Percentiles rank a stretch among this genome's conserved stretches.
These are phyloP conservation scores for Agrocybe pediades DNA, from an alignment of 768 basidiomycete species.

Conservation along the genomic window DNA sequence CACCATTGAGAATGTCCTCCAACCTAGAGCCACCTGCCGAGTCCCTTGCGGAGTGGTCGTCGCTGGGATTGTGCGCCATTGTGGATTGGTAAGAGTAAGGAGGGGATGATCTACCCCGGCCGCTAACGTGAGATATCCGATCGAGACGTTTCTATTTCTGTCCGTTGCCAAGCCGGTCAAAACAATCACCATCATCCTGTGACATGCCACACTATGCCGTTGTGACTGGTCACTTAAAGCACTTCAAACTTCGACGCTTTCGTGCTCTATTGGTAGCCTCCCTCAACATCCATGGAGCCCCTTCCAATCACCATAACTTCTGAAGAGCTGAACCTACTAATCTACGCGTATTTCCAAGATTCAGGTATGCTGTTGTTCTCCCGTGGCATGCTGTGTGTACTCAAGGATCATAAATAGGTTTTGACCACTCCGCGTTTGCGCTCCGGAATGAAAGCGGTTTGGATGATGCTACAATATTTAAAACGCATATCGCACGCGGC, in stretches of 20 bases:
- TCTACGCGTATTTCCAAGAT: slow-evolving; percentile 83
- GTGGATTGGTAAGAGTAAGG: slow-evolving; percentile 5
- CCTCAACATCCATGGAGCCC: slow-evolving; percentile 31
- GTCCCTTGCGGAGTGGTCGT: neutral
- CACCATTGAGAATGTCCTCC: slow-evolving; percentile 22
- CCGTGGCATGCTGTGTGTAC: slow-evolving; percentile 3
- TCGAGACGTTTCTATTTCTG: slow-evolving; percentile 4
- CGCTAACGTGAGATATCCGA: slow-evolving; percentile 13
- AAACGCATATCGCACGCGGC: slow-evolving; percentile 78
- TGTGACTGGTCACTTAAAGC: slow-evolving; percentile 16
- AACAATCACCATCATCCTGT: slow-evolving; percentile 8
- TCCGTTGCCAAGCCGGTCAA: slow-evolving; percentile 14
- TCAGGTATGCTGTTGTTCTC: slow-evolving; percentile 51
- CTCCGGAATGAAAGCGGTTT: slow-evolving; percentile 74
- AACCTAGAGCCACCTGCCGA: slow-evolving; percentile 12
- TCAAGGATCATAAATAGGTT: slow-evolving; percentile 47
- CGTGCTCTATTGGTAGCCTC: slow-evolving; percentile 14
- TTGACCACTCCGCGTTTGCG: slow-evolving; percentile 81
- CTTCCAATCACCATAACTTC: slow-evolving; percentile 67
- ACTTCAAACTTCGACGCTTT: slow-evolving; percentile 17
- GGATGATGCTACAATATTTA: slow-evolving; percentile 66
- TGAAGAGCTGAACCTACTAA: slow-evolving; percentile 84
- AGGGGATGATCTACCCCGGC: neutral
- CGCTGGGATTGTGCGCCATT: slow-evolving; percentile 17
- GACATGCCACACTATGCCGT: slow-evolving; percentile 7